Base-by-base conservation (phyloP, 257 asterid genomes). In the Verbascum thapsus region DNA sequence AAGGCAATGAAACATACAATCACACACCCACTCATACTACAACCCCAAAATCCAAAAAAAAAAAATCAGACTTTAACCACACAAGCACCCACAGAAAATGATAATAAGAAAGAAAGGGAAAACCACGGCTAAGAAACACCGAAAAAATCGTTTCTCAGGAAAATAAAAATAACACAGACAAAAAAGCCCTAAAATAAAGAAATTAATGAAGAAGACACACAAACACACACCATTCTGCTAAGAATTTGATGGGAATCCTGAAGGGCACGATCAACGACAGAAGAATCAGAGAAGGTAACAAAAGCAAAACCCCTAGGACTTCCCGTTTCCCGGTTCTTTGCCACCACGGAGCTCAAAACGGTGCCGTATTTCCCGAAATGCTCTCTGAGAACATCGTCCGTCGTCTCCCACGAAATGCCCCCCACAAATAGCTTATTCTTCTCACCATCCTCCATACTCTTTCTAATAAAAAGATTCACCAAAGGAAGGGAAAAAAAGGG, bases 401-500 rank as follows among this genome's bases (percentile, higher is more conserved):
- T 80, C n/a, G 96, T 76, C 54, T 87, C 90, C 92, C 95, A 81
- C 8, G 95, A 82, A 79, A 91, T 78, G 66, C 96, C 96, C 13
- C 99, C 99, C 16, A 87, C 84, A 61, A 92, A 92, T 43, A 92
- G 84, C 89, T 92, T 92, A 67, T 58, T 72, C 74, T 78, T 82
- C 72, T 85, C 99, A 49, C 76, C 50, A 42, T 88, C 94, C 68
- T 77, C 98, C 98, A 85, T 85, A 56, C 7, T 44, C 48, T 54
- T 43, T 18, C 10, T 16, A 52, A 34, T 4, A 50, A 63, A 40
- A 19, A 11, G 18, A 66, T 62, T 61, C 34, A 16, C 51, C 66
- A 61, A 9, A 51, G 4, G 49, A 15, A 55, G 1, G 11, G n/a
- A 3, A 56, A 16, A 20, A 26, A 23, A 10, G 3, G 38, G 13